phyloP scores from a whole-genome alignment of 2,329 filamentous ascomycete genomes.

The Arthrobotrys musiformis region DNA sequence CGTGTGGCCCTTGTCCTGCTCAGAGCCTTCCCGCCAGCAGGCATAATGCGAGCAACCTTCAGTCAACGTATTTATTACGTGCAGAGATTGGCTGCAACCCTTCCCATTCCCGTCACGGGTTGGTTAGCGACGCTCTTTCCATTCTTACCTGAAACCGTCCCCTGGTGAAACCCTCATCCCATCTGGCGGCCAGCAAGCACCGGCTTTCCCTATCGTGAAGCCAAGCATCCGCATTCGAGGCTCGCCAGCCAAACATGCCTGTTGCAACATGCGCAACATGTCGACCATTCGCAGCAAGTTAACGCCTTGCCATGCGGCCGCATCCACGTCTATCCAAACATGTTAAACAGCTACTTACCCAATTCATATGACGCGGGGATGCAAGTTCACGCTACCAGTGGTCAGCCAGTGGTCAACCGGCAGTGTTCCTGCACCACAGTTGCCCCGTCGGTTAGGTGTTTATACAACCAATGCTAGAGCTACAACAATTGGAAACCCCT shows the following conservation, averaged over 20 bases:
- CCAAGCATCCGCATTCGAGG: conserved; percentile 44
- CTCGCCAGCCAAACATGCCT: conserved; percentile 40
- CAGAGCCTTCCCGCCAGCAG: conserved; percentile 52
- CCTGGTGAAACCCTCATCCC: conserved; percentile 50
- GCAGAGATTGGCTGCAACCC: conserved; percentile 53
- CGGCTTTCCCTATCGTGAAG: conserved; percentile 36
- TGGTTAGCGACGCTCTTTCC: conserved; percentile 45
- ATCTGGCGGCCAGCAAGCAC: conserved; percentile 27
- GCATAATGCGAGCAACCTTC: conserved; percentile 55
- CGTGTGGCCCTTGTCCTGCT: conserved; percentile 34
- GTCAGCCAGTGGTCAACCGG: no score
- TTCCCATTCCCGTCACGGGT: conserved; percentile 37
- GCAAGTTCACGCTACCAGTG: conserved; percentile 23
- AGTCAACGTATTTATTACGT: conserved; percentile 55
- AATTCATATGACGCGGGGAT: conserved; percentile 51
- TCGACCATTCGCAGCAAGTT: conserved; percentile 47
- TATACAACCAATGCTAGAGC: conserved; percentile 2
- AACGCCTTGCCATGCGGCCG: conserved; percentile 45
- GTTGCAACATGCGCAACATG: conserved; percentile 50
- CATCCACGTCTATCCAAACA: conserved; percentile 52
- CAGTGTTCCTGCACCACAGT: conserved; percentile 23
- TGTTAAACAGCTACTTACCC: conserved; percentile 43
- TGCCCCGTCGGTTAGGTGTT: conserved; percentile 24
- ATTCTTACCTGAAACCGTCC: conserved; percentile 54
- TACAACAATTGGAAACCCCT: conserved; percentile 27